These are phyloP conservation scores for Colletotrichum scovillei DNA, from an alignment of 2,329 filamentous ascomycete genomes.

Conservation along the genomic window DNA sequence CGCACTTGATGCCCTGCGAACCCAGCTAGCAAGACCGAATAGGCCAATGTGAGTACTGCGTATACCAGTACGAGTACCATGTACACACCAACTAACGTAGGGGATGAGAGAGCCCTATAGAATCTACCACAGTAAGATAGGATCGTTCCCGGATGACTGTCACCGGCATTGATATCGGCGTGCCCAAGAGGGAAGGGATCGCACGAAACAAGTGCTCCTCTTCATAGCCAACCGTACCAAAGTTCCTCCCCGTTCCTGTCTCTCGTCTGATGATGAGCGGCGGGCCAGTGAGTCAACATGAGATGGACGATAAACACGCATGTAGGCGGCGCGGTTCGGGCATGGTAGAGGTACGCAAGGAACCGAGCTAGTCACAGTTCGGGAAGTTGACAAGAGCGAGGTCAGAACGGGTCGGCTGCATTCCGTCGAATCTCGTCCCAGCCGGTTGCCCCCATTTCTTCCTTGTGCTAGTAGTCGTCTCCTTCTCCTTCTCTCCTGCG, in stretches of 20 bases:
- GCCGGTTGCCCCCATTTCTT: not conserved
- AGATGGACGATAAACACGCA: not conserved
- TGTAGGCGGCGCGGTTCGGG: constrained; percentile 2
- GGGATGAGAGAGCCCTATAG: not conserved
- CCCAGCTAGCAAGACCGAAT: not conserved
- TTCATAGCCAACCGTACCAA: not conserved
- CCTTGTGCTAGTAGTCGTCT: not conserved
- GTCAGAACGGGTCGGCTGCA: constrained; percentile 18
- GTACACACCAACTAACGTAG: not conserved
- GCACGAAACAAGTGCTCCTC: not conserved
- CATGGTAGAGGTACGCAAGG: not conserved
- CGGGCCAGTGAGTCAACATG: not conserved
- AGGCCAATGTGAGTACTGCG: not conserved
- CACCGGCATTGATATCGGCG: not conserved
- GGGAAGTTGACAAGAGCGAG: constrained; percentile 25
- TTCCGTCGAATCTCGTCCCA: constrained; percentile 1
- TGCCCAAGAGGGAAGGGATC: not conserved
- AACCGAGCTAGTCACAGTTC: constrained; percentile 16
- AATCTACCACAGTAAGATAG: not conserved
- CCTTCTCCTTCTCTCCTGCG: not conserved
- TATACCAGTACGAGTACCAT: not conserved
- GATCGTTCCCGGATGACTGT: not conserved
- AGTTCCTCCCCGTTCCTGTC: not conserved
- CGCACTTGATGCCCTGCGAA: not conserved
- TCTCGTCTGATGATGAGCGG: not conserved